phyloP scores from a whole-genome alignment of 495 filamentous ascomycete species.

The Penicillium verhagenii region DNA sequence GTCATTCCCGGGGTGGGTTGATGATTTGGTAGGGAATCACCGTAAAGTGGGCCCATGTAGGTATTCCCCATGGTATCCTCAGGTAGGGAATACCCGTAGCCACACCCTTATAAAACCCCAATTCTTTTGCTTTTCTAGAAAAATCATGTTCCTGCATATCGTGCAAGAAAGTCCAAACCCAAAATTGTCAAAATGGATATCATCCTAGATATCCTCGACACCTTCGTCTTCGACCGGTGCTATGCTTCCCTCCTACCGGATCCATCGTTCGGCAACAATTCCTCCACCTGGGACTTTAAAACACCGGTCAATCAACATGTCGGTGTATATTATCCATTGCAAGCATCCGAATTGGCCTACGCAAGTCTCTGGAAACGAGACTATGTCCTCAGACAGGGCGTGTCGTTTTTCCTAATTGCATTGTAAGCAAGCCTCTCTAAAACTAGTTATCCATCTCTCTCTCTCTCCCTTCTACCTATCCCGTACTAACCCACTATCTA shows the following conservation, averaged over 20 bases:
- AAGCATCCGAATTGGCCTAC: constrained; percentile 63
- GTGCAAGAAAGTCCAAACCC: neutral
- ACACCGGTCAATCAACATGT: constrained; percentile 32
- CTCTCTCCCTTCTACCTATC: neutral
- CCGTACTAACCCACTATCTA: neutral
- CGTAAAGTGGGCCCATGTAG: constrained; percentile 8
- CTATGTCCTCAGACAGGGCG: constrained; percentile 61
- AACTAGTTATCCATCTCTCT: neutral
- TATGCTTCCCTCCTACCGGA: constrained; percentile 64
- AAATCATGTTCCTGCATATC: neutral
- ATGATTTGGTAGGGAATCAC: neutral
- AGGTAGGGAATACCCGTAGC: neutral
- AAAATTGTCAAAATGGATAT: constrained; percentile 67
- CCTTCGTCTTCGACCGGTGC: constrained; percentile 64
- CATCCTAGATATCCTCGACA: constrained; percentile 71
- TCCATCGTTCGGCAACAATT: constrained; percentile 20
- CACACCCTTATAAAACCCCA: constrained; percentile 2
- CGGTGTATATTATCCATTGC: constrained; percentile 56
- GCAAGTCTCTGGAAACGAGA: constrained; percentile 66
- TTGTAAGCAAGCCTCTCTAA: constrained; percentile 57
- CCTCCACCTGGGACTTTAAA: constrained; percentile 8
- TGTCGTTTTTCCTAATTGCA: constrained; percentile 67
- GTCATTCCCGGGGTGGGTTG: neutral
- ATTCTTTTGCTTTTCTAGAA: neutral
- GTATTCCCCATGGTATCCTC: constrained; percentile 7